These are phyloP conservation scores for Colletotrichum sp. DNA, from an alignment of 2,329 filamentous ascomycete species.

Conservation along the genomic window DNA sequence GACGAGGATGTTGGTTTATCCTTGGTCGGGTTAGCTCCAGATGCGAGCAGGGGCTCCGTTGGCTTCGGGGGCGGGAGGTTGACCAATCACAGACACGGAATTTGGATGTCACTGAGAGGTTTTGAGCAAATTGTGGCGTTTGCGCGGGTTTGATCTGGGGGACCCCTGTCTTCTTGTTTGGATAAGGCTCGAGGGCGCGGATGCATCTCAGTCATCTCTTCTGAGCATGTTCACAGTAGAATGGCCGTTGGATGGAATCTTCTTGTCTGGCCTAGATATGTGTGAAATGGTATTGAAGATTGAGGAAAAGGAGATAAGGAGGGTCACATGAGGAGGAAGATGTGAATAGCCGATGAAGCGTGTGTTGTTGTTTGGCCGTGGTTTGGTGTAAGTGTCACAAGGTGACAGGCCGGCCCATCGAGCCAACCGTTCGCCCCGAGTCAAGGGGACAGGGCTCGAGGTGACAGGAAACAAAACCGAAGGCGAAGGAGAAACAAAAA, in stretches of 20 bases:
- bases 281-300: not conserved
- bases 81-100: not conserved
- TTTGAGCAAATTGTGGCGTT: constrained; percentile 56
- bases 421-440: not conserved
- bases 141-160: not conserved
- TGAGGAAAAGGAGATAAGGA: not conserved
- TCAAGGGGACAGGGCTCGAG: not conserved
- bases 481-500: not conserved
- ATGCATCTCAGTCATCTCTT: not conserved
- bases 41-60: constrained; percentile 9
- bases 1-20: constrained; percentile 4
- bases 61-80: not conserved
- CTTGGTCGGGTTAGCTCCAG: constrained; percentile 14
- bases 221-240: not conserved
- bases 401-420: not conserved
- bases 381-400: not conserved
- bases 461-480: not conserved
- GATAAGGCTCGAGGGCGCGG: not conserved
- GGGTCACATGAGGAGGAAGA: not conserved
- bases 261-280: not conserved
- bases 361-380: not conserved
- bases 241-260: too few relatives aligned
- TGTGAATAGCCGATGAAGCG: not conserved
- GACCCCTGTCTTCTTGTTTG: not conserved
- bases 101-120: constrained; percentile 37